Base-by-base conservation (phyloP, 768 basidiomycete genomes). In the Mycena vulgaris region DNA sequence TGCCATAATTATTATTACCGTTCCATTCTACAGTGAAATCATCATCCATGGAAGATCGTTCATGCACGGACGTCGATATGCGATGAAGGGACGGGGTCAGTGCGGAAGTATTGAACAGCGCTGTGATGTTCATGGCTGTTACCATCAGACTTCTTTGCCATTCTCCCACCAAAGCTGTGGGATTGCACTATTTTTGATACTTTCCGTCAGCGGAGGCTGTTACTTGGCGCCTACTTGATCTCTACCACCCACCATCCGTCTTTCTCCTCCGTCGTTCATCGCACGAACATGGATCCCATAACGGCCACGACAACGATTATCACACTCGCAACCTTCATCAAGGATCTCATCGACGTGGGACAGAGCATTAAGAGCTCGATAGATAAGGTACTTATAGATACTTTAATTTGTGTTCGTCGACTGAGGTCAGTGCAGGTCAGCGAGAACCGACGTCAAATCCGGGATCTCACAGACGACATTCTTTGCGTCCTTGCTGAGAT, bases 381-480 rank as follows among this genome's bases (percentile, higher is more conserved):
- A 3, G 27, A 42, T 42, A 45, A 30, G 14, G 57, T 40, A 28
- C 17, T n/a, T n/a, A n/a, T 33, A n/a, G 45, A 40, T 3, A 7
- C n/a, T n/a, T 21, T n/a, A 4, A 4, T 45, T n/a, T 13, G 3
- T 21, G 5, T n/a, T 45, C 21, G 13, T n/a, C 10, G 42, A n/a
- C n/a, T 45, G 39, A 45, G 42, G 42, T 45, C 42, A 10, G 21
- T 45, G n/a, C 42, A 45, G 67, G 68, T 69, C 47, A 3, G 25
- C 25, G 63, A 70, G 52, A 70, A 70, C 47, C 37, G 63, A 37
- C 33, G 63, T 8, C 63, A 28, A 11, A 40, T 65, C 6, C 56
- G 69, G 16, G 63, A 70, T 8, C 63, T 70, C 33, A 31, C 59
- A 9, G 16, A 66, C 5, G 69, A 70, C 2, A 35, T 70, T 27